Evolutionary conservation across 371 early-diverging fungal genomes (phyloP).

Genomic region (Apophysomyces elegans): DNA sequence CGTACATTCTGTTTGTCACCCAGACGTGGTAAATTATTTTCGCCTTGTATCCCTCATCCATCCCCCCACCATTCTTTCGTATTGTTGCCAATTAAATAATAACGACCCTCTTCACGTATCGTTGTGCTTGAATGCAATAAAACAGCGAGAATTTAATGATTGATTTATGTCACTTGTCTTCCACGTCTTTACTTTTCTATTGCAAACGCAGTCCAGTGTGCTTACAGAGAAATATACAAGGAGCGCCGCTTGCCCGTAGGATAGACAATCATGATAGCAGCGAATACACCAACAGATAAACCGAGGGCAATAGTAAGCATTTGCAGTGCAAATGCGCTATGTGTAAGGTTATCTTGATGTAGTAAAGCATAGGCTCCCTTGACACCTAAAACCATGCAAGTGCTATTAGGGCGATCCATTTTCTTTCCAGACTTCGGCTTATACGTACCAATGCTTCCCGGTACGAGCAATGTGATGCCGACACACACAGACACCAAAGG

Average conservation of each 20-base stretch:
- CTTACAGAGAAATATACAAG: constrained; percentile 42
- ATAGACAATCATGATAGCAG: constrained; percentile 49
- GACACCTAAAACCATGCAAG: constrained; percentile 33
- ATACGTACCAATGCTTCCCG: constrained; percentile 49
- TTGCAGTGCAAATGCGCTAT: constrained; percentile 38
- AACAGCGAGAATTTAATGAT: neutral
- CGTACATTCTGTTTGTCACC: constrained; percentile 43
- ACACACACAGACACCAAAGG: constrained; percentile 46
- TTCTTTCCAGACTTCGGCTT: neutral
- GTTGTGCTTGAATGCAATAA: constrained; percentile 8
- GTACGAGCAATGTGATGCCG: constrained; percentile 47
- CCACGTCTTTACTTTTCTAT: neutral
- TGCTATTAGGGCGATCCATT: neutral
- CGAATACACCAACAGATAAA: constrained; percentile 48
- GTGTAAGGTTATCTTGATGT: constrained; percentile 33
- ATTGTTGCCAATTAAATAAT: constrained; percentile 1
- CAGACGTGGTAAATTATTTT: constrained; percentile 28
- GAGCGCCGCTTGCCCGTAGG: constrained; percentile 45
- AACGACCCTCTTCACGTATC: neutral
- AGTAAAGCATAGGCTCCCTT: constrained; percentile 45
- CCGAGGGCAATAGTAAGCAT: constrained; percentile 50
- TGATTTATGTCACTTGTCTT: neutral
- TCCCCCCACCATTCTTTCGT: neutral
- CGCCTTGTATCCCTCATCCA: neutral
- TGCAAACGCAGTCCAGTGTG: neutral